Percentiles rank a stretch among this genome's conserved stretches.
phyloP scores from a whole-genome alignment of 2,329 filamentous ascomycete species.

The Stemphylium vesicarium region DNA sequence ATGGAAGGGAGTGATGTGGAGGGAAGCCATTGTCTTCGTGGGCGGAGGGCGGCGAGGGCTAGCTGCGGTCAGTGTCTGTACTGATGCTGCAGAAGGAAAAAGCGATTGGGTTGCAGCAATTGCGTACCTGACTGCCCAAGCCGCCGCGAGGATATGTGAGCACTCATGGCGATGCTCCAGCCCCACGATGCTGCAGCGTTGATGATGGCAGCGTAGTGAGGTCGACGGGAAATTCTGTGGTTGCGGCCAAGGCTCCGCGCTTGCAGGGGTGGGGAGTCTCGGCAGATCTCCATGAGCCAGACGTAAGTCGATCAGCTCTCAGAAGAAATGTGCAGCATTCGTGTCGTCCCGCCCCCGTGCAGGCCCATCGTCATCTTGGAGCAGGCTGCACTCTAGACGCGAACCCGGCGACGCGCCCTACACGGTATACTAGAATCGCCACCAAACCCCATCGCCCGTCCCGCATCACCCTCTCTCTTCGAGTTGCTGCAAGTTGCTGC shows the following conservation, averaged over 20 bases:
- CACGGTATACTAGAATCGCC: conserved; percentile 1
- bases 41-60: conserved; percentile 35
- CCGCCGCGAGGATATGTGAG: conserved; percentile 68
- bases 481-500: too few species aligned
- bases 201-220: conserved; percentile 20
- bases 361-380: neutral
- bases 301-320: conserved; percentile 18
- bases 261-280: conserved; percentile 15
- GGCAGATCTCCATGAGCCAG: conserved; percentile 20
- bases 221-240: conserved; percentile 24
- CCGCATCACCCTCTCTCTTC: too few species aligned
- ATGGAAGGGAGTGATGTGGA: conserved; percentile 20
- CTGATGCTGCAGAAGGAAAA: neutral
- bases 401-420: conserved; percentile 1
- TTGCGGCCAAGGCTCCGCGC: conserved; percentile 16
- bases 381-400: conserved; percentile 2
- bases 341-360: conserved; percentile 10
- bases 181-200: conserved; percentile 28
- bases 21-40: conserved; percentile 23
- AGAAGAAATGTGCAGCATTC: conserved; percentile 18
- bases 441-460: neutral
- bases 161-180: conserved; percentile 62
- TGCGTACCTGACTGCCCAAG: conserved; percentile 65
- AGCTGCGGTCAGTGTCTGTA: conserved; percentile 11
- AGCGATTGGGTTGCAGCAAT: neutral